Base-by-base conservation (phyloP, 306 rosid genomes). In the Leucaena leucocephala region DNA sequence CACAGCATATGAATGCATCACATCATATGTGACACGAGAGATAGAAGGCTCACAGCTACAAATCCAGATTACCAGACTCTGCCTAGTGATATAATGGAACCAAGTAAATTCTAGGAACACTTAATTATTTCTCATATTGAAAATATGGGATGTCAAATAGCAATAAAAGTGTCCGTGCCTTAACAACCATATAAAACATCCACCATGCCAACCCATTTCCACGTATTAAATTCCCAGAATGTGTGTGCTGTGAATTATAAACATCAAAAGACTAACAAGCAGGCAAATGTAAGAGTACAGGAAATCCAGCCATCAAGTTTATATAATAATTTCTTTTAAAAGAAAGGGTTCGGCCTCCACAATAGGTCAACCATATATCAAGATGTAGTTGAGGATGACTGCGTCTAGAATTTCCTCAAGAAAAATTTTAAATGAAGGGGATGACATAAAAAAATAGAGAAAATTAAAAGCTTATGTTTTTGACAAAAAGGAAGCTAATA, bases 1-100 rank as follows among this genome's bases (percentile, higher is more conserved):
- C 89, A 85, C 50, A 86, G 81, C 76, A 87, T 85, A 87, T 85
- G 69, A 83, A 69, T 38, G 10, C 61, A 75, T 69, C 11, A 2
- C 74, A 64, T 52, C 63, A 36, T 43, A 38, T 67, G 78, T 67
- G 78, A 61, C 81, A 65, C 58, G 68, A 71, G 58, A 78, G 68
- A 74, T 2, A 62, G 50, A 72, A 72, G 71, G 74, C 62, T 76
- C 9, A 50, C 77, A 19, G 50, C 49, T 58, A 49, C 43, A 76
- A 72, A 80, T 48, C 55, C 79, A 64, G 45, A 71, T 73, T 22
- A 59, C 63, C 4, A 14, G 33, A 59, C 42, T 58, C 59, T 7
- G 43, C 69, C 62, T 45, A 42, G 22, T 59, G 70, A 66, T 22
- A 65, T 43, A 27, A 27, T 27, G 27, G 27, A 27, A 27, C 27